Conservation (phyloP, 176 grass and related monocot species). For the Tuctoria greenei region DNA sequence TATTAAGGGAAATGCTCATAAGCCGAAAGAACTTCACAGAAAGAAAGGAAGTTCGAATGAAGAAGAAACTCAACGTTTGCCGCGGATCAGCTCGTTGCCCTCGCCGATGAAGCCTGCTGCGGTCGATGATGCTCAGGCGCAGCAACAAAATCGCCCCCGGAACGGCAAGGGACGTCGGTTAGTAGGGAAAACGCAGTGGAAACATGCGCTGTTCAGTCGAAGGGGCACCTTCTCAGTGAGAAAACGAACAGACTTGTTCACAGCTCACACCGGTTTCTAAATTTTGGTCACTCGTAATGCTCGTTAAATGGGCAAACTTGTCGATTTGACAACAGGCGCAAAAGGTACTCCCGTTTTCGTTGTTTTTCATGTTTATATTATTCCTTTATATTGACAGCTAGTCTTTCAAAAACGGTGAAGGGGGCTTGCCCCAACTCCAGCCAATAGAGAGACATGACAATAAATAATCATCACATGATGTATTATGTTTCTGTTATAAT, state of each 20-base stretch:
- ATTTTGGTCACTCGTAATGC: background rate
- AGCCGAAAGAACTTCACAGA: background rate
- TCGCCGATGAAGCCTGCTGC: background rate
- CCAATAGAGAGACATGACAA: background rate
- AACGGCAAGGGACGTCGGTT: background rate
- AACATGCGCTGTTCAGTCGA: slow-evolving; percentile 8
- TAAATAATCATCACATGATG: background rate
- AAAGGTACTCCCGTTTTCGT: background rate
- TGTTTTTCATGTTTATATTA: background rate
- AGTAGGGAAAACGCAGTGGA: background rate
- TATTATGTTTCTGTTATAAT: background rate
- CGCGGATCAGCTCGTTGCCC: background rate
- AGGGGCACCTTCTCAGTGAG: background rate
- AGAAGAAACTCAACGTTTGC: slow-evolving; percentile 13
- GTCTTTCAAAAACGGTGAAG: background rate
- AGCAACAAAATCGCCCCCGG: background rate
- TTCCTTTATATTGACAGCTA: background rate
- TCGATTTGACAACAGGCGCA: background rate
- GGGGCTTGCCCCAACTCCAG: background rate
- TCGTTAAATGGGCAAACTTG: background rate
- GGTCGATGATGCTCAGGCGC: background rate
- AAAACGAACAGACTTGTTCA: background rate
- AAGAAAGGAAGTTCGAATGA: background rate
- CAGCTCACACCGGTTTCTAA: background rate
- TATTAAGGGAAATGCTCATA: no score